phyloP scores from a whole-genome alignment of 352 stramenopile genomes.

The Pythium utonaiense region DNA sequence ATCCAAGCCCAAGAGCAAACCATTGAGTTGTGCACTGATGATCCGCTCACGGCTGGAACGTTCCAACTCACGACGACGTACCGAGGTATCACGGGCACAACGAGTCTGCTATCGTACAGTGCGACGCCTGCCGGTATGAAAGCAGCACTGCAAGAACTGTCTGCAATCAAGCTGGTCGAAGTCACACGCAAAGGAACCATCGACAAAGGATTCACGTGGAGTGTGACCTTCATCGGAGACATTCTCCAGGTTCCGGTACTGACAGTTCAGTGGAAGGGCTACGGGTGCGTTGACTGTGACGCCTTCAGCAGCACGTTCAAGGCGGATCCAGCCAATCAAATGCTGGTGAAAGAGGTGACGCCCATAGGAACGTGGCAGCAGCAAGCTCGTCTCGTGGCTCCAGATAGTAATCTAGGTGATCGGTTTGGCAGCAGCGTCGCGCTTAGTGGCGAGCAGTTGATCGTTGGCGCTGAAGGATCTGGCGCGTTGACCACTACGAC shows the following conservation, averaged over 20 bases:
- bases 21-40: slow-evolving; percentile 54
- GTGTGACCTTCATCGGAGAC: slow-evolving; percentile 78
- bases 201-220: slow-evolving; percentile 80
- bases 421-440: slow-evolving; percentile 73
- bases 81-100: slow-evolving; percentile 57
- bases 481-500: slow-evolving; percentile 84
- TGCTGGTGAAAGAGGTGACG: slow-evolving; percentile 47
- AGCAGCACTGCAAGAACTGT: slow-evolving; percentile 73
- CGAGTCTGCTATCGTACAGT: slow-evolving; percentile 53
- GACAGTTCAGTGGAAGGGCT: slow-evolving; percentile 50
- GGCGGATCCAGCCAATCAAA: slow-evolving; percentile 49
- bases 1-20: slow-evolving; percentile 71
- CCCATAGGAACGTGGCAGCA: slow-evolving; percentile 59
- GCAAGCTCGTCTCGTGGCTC: slow-evolving; percentile 51
- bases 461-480: slow-evolving; percentile 68
- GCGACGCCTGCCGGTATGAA: slow-evolving; percentile 71
- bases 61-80: slow-evolving; percentile 75
- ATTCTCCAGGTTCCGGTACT: slow-evolving; percentile 61
- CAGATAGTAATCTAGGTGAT: slow-evolving; percentile 72
- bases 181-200: slow-evolving; percentile 63
- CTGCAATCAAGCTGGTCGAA: slow-evolving; percentile 79
- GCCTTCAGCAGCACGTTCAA: slow-evolving; percentile 66
- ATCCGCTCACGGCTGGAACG: slow-evolving; percentile 54
- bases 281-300: slow-evolving; percentile 65
- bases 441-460: slow-evolving; percentile 71